Evolutionary conservation across 129 eudicot species (phyloP).

Genomic region (Arctium minus): DNA sequence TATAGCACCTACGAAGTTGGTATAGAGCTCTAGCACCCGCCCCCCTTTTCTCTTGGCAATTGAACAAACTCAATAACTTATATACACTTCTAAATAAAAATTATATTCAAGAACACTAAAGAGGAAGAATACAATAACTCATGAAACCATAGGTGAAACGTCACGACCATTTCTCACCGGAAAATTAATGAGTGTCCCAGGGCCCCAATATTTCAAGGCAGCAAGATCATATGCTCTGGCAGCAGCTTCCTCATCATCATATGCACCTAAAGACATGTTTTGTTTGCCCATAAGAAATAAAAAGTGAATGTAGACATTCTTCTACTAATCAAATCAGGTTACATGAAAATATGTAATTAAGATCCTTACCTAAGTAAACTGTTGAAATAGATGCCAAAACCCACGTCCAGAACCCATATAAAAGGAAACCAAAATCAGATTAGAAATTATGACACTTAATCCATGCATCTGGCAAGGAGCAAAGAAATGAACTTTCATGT

Average conservation of each 20-base stretch:
- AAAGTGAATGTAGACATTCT: constrained; percentile 11
- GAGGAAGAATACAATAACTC: neutral
- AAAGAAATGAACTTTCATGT: neutral
- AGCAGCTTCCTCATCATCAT: constrained; percentile 99
- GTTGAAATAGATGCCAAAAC: constrained; percentile 32
- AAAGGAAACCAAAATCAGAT: constrained; percentile 32
- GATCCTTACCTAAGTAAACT: constrained; percentile 91
- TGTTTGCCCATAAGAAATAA: neutral
- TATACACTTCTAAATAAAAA: neutral
- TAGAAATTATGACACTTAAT: constrained; percentile 13
- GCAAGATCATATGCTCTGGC: constrained; percentile 99
- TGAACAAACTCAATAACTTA: neutral
- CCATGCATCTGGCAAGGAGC: constrained; percentile 13
- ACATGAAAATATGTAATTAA: neutral
- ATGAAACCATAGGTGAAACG: neutral
- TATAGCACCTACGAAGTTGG: neutral
- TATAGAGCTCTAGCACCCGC: too few relatives aligned
- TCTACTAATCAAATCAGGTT: neutral
- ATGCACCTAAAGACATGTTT: constrained; percentile 67
- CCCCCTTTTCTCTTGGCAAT: neutral
- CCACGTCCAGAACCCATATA: constrained; percentile 32
- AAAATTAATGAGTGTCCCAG: constrained; percentile 95
- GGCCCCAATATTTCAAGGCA: constrained; percentile 98
- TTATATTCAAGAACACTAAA: neutral
- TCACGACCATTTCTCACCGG: constrained; percentile 57